Conservation (phyloP, 2,329 filamentous ascomycete species). For the Akanthomyces dipterigenus region DNA sequence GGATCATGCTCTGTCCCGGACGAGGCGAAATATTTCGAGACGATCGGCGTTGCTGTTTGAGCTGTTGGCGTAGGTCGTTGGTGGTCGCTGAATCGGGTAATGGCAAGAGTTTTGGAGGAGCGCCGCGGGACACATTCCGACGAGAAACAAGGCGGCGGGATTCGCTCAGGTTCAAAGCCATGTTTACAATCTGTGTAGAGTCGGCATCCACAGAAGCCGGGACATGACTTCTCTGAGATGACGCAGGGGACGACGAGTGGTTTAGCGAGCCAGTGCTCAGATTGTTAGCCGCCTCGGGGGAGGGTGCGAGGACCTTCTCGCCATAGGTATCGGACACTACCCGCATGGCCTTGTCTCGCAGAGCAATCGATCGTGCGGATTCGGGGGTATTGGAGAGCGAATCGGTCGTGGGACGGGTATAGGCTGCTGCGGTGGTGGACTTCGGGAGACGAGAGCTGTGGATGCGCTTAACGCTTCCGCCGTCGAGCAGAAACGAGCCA, state of each 20-base stretch:
- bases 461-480: background rate
- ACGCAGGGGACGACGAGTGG: conserved; percentile 1
- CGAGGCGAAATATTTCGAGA: conserved; percentile 57
- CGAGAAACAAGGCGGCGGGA: conserved; percentile 60
- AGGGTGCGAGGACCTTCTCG: background rate
- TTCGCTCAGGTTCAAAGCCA: conserved; percentile 85
- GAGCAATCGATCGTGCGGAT: background rate
- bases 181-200: conserved; percentile 82
- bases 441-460: conserved; percentile 4
- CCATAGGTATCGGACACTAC: conserved; percentile 1
- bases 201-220: conserved; percentile 56
- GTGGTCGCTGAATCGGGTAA: conserved; percentile 46
- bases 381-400: conserved; percentile 1
- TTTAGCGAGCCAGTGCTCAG: conserved; percentile 3
- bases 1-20: conserved; percentile 35
- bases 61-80: conserved; percentile 58
- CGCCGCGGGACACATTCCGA: conserved; percentile 46
- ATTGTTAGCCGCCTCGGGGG: background rate
- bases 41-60: conserved; percentile 62
- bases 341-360: background rate
- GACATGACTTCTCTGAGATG: conserved; percentile 17
- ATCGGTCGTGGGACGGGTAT: background rate
- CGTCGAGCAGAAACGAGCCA: conserved; percentile 11
- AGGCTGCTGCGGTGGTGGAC: background rate
- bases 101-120: conserved; percentile 44